Base-by-base conservation (phyloP, 2,329 filamentous ascomycete genomes). In the Triangularia verruculosa region DNA sequence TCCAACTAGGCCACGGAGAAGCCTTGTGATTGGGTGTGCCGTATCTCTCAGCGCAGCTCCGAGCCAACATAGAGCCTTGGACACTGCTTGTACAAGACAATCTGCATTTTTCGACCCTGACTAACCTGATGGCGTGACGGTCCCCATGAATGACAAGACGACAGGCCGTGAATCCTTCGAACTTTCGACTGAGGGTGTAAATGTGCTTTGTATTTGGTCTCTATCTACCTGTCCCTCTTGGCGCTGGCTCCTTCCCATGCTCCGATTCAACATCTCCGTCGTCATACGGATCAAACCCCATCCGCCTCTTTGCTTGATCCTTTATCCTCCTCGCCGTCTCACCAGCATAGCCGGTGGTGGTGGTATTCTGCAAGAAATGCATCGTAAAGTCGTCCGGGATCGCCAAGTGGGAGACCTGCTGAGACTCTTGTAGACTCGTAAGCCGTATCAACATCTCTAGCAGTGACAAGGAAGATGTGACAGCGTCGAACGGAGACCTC, bases 371-470 rank as follows among this genome's bases (percentile, higher is more conserved):
- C 15, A 97, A 81, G 78, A 97, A 97, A 78, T 96, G 96, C 59
- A 89, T 92, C 47, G 97, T 81, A 1, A 97, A 86, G 70, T 97
- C 91, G 73, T 97, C 93, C 1, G 91, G 91, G 66, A 96, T 95
- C 6, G 92, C 86, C n/a, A 97, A 83, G 71, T 97, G 93, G 0
- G 91, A 93, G 47, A 87, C 85, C 79, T 97, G 93, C 73, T 96
- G 91, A 75, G 95, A 96, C 78, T 97, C 92, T 73, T 97, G 93
- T 13, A 97, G 84, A 22, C 92, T 92, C 4, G 90, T 89, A 55
- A 97, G 83, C 51, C 94, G 91, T 55, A 97, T 85, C 30, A 97
- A 81, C 81, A 94, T 95, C 75, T 97, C 93, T 61, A 97, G 85
- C 8, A 97, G 84, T 1, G 93, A 97, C 67, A 83, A 77, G 68